phyloP scores from a whole-genome alignment of 2,329 filamentous ascomycete species.

The Beauveria caledonica region DNA sequence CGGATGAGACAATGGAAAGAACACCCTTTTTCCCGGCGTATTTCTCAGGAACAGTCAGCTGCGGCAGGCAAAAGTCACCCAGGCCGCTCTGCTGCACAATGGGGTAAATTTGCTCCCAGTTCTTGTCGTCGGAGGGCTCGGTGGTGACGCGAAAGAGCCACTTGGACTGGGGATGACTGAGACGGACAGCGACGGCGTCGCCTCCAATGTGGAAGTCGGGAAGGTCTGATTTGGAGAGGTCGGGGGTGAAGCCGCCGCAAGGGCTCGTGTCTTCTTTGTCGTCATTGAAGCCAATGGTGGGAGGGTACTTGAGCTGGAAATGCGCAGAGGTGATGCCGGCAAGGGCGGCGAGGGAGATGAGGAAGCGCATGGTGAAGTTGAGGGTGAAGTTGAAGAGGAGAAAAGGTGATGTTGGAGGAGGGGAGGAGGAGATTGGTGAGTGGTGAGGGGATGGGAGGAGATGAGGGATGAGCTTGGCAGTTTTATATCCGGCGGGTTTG shows the following conservation, averaged over 20 bases:
- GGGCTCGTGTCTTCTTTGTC: constrained; percentile 37
- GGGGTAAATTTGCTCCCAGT: constrained; percentile 47
- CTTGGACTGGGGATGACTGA: constrained; percentile 43
- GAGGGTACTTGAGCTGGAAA: constrained; percentile 43
- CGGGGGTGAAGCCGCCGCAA: constrained; percentile 46
- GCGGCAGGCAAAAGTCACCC: constrained; percentile 45
- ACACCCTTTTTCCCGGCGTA: constrained; percentile 49
- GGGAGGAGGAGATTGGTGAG: neutral
- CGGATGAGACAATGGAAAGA: constrained; percentile 42
- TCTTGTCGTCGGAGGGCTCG: constrained; percentile 30
- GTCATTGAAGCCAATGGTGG: constrained; percentile 38
- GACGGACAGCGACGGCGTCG: constrained; percentile 39
- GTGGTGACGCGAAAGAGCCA: constrained; percentile 52
- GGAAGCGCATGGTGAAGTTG: constrained; percentile 26
- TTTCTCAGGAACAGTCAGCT: constrained; percentile 38
- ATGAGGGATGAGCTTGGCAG: neutral
- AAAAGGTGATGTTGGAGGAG: neutral
- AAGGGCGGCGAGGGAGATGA: constrained; percentile 31
- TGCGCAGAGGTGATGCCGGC: constrained; percentile 39
- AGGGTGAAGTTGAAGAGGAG: too few species aligned
- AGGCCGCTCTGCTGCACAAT: constrained; percentile 46
- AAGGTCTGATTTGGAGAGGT: constrained; percentile 37
- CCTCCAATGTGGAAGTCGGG: constrained; percentile 51
- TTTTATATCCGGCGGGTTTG: neutral
- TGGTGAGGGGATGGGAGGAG: neutral